Evolutionary conservation across 805 yeast genomes (phyloP).

Genomic region (Clavispora vitiphila): DNA sequence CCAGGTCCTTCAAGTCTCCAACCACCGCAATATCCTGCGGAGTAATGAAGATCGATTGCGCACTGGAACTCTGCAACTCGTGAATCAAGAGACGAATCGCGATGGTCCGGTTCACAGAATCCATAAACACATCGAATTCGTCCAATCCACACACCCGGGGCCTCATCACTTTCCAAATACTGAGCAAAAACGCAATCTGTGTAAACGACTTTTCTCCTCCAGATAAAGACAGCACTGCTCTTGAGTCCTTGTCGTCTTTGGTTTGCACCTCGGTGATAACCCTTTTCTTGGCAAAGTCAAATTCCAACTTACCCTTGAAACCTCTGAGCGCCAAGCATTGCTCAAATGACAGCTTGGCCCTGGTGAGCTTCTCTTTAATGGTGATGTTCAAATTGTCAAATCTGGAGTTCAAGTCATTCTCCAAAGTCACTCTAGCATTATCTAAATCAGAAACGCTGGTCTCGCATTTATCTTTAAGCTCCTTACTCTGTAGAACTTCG

Average conservation of each 20-base stretch:
- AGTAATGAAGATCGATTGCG: conserved; percentile 89
- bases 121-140: conserved; percentile 98
- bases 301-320: conserved; percentile 65
- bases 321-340: conserved; percentile 60
- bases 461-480: conserved; percentile 39
- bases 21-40: conserved; percentile 84
- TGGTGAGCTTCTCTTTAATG: conserved; percentile 23
- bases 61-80: conserved; percentile 58
- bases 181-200: conserved; percentile 78
- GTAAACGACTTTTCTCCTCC: conserved; percentile 97
- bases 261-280: conserved; percentile 60
- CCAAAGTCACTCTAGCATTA: conserved; percentile 20
- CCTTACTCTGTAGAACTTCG: conserved; percentile 42
- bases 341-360: conserved; percentile 44
- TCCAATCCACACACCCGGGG: conserved; percentile 86
- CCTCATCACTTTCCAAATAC: conserved; percentile 92
- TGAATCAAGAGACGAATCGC: conserved; percentile 71
- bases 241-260: conserved; percentile 48
- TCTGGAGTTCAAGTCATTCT: conserved; percentile 27
- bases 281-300: conserved; percentile 50
- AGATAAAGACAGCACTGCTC: conserved; percentile 78
- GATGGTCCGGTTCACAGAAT: conserved; percentile 77
- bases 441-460: conserved; percentile 33
- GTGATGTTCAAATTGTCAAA: conserved; percentile 30
- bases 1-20: conserved; percentile 46